A percentile compares a stretch with the other conserved stretches of the same genome.
Conservation (phyloP, 2,329 filamentous ascomycete species). For the Colletotrichum musae region DNA sequence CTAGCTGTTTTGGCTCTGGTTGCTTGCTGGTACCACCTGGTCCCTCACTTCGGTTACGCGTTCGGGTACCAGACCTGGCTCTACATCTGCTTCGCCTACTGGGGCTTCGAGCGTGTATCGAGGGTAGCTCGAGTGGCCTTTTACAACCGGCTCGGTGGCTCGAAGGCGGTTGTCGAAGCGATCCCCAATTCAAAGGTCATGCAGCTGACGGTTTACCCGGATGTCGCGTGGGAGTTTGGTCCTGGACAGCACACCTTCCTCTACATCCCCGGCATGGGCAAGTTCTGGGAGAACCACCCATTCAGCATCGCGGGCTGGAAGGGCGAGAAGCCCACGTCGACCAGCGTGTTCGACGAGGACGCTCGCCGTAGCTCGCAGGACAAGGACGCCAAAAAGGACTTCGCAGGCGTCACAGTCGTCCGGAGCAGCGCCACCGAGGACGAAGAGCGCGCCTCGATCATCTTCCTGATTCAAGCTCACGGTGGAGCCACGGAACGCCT, state of each 20-base stretch:
- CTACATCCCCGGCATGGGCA: constrained; percentile 50
- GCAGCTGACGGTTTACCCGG: constrained; percentile 56
- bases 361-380: not conserved
- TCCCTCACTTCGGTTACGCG: constrained; percentile 50
- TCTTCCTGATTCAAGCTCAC: constrained; percentile 18
- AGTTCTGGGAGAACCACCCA: constrained; percentile 55
- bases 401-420: not conserved
- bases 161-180: constrained; percentile 11
- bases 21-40: constrained; percentile 54
- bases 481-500: constrained; percentile 7
- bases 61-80: constrained; percentile 57
- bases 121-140: constrained; percentile 47
- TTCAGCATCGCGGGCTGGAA: constrained; percentile 43
- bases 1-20: constrained; percentile 51
- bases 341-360: not conserved
- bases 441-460: not conserved
- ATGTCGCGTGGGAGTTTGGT: constrained; percentile 51
- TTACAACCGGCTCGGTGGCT: constrained; percentile 47
- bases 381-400: not conserved
- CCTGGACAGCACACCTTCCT: constrained; percentile 56
- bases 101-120: constrained; percentile 49
- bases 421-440: not conserved
- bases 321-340: not conserved
- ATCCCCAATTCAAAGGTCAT: constrained; percentile 46
- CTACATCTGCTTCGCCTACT: constrained; percentile 50